phyloP scores from a whole-genome alignment of 2,329 filamentous ascomycete species.

The Colletotrichum lini region DNA sequence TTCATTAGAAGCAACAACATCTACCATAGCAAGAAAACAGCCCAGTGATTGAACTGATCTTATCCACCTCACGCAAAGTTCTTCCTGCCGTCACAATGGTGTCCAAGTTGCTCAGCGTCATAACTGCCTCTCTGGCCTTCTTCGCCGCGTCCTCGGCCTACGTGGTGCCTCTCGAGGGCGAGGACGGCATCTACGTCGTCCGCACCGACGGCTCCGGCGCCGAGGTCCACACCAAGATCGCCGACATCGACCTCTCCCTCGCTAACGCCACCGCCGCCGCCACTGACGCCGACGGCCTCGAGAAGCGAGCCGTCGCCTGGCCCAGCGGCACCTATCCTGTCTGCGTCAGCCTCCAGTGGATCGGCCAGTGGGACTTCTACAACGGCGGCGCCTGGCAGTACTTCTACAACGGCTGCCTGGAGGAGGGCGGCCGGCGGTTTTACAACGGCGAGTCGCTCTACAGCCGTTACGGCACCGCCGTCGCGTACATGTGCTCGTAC shows the following conservation, averaged over 20 bases:
- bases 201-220: neutral
- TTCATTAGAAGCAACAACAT: neutral
- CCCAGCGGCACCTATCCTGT: conserved; percentile 15
- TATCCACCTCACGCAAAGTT: neutral
- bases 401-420: conserved; percentile 2
- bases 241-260: conserved; percentile 3
- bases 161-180: neutral
- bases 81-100: neutral
- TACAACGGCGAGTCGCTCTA: conserved; percentile 15
- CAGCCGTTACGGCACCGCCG: conserved; percentile 12
- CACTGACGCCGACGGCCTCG: neutral
- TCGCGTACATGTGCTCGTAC: conserved; percentile 13
- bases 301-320: conserved; percentile 13
- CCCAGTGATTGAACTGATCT: neutral
- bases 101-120: neutral
- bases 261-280: neutral
- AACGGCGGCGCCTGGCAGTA: conserved; percentile 12
- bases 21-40: neutral
- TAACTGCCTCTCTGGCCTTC: conserved; percentile 6
- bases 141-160: neutral
- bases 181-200: conserved; percentile 10
- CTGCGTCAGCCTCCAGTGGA: conserved; percentile 18
- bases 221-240: conserved; percentile 22
- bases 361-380: conserved; percentile 12
- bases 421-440: neutral